Evolutionary conservation across 148 eudicot species (phyloP).

Genomic region (Rhododendron simsii): DNA sequence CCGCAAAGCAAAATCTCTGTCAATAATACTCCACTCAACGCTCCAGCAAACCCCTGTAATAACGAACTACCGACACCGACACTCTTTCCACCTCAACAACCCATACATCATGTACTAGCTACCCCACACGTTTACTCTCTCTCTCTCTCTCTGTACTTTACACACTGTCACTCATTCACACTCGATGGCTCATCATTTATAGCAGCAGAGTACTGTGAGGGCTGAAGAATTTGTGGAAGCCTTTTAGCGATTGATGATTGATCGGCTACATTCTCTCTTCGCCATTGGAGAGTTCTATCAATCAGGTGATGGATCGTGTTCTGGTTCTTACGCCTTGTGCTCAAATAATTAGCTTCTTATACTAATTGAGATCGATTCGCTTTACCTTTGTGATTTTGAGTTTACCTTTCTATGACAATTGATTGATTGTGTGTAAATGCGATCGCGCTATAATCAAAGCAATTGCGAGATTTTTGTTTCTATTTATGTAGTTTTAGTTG

Average conservation of each 20-base stretch:
- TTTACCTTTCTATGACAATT: neutral
- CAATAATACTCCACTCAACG: too few relatives aligned
- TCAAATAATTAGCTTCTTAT: neutral
- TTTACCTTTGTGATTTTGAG: neutral
- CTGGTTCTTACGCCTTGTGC: neutral
- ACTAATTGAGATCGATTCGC: neutral
- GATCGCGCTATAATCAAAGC: neutral
- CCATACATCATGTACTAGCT: neutral
- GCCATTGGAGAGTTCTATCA: neutral
- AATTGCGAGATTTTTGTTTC: neutral
- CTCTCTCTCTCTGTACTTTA: neutral
- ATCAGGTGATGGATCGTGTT: neutral
- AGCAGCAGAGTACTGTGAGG: neutral
- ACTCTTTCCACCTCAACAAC: neutral
- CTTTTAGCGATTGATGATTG: neutral
- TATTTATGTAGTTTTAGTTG: neutral
- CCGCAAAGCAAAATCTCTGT: neutral
- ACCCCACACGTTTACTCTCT: neutral
- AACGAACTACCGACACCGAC: neutral
- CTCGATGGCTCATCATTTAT: neutral
- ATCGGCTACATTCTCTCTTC: neutral
- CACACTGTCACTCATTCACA: neutral
- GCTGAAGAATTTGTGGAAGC: neutral
- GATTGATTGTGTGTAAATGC: neutral
- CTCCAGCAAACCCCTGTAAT: too few relatives aligned